Base-by-base conservation (phyloP, 352 stramenopile genomes). In the Phytopythium ostracodes region DNA sequence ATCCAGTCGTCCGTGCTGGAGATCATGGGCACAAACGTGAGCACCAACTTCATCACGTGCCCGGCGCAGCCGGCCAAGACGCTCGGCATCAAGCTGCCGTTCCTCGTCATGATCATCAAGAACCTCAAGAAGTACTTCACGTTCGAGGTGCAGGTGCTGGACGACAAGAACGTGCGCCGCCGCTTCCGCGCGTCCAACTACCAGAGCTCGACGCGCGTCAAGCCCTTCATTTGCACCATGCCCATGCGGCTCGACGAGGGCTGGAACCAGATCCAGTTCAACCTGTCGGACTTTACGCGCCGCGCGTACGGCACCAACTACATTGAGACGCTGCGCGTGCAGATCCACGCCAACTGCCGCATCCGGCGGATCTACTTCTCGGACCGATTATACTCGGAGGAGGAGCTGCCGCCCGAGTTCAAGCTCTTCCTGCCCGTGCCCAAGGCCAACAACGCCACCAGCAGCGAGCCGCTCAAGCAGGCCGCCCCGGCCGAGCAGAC, bases 261-360 rank as follows among this genome's bases (percentile, higher is more conserved):
- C 31, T 99, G 96, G 96, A 99, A 99, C 78, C 96, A 99, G 79
- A 99, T 99, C 77, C 96, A 99, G 76, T 99, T 99, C 78, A 99
- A 99, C 73, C 76, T 99, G 40, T 96, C 86, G 46, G 96, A 99
- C 74, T 99, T 99, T 58, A 98, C 95, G 63, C 88, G 96, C 8
- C 88, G 96, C 53, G 96, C 96, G 10, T 99, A 99, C 76, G 96
- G 96, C 38, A 99, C 95, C 52, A 99, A 99, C 71, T 99, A 98
- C 73, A 97, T 99, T 60, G 96, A 99, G 76, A 98, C 96, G 52
- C 77, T 99, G 56, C 82, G 95, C 44, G 95, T 99, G 66, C 96
- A 99, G 72, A 98, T 99, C 71, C 96, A 99, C 70, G 96, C 96
- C 51, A 99, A 99, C 67, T 98, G 96, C 73, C 88, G 96, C 63